phyloP scores from a whole-genome alignment of 306 rosid genomes.

The Gastrolobium villosum region DNA sequence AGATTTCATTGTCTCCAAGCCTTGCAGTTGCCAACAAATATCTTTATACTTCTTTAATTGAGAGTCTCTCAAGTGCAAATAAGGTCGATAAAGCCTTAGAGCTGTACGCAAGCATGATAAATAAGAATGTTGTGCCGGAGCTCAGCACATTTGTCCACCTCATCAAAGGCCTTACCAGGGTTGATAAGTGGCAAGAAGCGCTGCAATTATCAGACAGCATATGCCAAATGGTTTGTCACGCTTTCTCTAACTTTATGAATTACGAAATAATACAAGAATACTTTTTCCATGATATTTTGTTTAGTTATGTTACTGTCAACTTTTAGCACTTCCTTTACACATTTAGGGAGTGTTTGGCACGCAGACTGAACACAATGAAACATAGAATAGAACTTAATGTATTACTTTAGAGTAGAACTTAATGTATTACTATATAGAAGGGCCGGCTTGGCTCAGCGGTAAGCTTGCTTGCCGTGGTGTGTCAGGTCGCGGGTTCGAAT shows the following conservation, averaged over 20 bases:
- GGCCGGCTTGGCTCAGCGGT: no score
- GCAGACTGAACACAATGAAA: no score
- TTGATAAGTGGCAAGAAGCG: constrained; percentile 84
- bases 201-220: constrained; percentile 74
- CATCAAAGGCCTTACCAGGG: constrained; percentile 73
- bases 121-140: constrained; percentile 72
- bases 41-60: constrained; percentile 70
- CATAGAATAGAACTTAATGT: no score
- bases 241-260: constrained; percentile 39
- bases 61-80: constrained; percentile 68
- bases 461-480: no score
- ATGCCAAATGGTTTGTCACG: constrained; percentile 82
- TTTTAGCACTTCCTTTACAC: constrained; percentile 2
- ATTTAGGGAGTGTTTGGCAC: not conserved
- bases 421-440: no score
- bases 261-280: constrained; percentile 8
- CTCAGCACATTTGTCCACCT: constrained; percentile 73
- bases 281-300: constrained; percentile 29
- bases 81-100: constrained; percentile 76
- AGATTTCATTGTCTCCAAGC: constrained; percentile 70
- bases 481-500: no score
- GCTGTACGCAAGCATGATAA: constrained; percentile 69
- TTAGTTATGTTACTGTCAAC: constrained; percentile 9
- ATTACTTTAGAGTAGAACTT: no score
- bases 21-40: constrained; percentile 56